Base-by-base conservation (phyloP, 2,329 filamentous ascomycete genomes). In the Juglanconis sp. region DNA sequence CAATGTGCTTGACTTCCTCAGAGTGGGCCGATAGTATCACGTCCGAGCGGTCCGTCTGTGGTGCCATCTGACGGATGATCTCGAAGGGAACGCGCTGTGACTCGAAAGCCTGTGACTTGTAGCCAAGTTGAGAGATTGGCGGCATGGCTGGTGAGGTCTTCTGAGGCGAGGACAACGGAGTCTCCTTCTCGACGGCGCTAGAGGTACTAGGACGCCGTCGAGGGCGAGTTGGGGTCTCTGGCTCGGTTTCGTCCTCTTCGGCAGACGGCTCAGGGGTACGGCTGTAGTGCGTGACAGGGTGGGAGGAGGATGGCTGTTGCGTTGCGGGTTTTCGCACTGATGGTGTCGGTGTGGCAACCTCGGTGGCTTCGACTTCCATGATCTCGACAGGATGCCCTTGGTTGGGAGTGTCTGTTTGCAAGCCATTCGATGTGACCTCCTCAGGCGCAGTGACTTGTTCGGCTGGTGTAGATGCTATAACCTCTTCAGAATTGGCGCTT, bases 71-170 rank as follows among this genome's bases (percentile, higher is more conserved):
- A 24, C 76, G 75, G n/a, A 85, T 76, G 4, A 78, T 71, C 24
- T 80, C 73, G 4, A 81, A 70, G 1, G 81, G 76, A 0, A 86
- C 76, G 3, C 83, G 78, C 64, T 86, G 83, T 60, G 77, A 80
- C 61, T 80, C 77, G 11, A 75, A 64, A 3, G 65, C 69, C 60
- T 77, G 74, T 32, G 68, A 73, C 48, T 71, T 69, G 48, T 70
- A 71, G 1, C 71, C 72, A 38, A 69, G 62, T 24, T 65, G 65
- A 32, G 65, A 68, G 5, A 68, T 65, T 34, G 61, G 56, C 15
- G 61, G 53, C 52, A 59, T 40, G 17, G 51, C 15, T n/a, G 62
- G 60, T n/a, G 60, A 63, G 10, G 64, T 59, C 56, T 60, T 64
- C 13, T 64, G 62, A 9, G 65, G 65, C 13, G 64, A 66, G 13